Evolutionary conservation across 2,329 filamentous ascomycete genomes (phyloP).

Genomic region (Colletotrichum spinosum): DNA sequence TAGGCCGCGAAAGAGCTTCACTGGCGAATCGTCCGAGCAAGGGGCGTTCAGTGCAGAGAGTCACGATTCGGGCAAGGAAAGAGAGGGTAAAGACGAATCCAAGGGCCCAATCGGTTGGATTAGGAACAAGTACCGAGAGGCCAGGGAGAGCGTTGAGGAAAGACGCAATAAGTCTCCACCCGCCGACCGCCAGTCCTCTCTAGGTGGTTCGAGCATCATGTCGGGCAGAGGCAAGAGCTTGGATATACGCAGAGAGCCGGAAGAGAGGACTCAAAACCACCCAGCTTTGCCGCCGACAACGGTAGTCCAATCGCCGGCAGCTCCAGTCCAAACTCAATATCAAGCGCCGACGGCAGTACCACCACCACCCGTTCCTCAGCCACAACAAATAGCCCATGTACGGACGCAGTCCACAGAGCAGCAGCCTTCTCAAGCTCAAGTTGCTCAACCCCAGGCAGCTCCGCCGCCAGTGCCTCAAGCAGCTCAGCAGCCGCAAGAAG

Average conservation of each 20-base stretch:
- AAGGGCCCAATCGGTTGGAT: conserved; percentile 69
- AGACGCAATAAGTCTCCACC: conserved; percentile 69
- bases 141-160: conserved; percentile 67
- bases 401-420: neutral
- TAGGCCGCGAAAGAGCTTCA: conserved; percentile 61
- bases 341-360: too few relatives aligned
- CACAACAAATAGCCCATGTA: neutral
- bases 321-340: neutral
- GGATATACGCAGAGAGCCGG: conserved; percentile 53
- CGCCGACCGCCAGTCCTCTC: conserved; percentile 48
- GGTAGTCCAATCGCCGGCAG: conserved; percentile 2
- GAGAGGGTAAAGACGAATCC: conserved; percentile 59
- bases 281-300: conserved; percentile 11
- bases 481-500: neutral
- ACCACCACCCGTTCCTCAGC: neutral
- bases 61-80: conserved; percentile 49
- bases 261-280: conserved; percentile 39
- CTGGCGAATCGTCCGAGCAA: conserved; percentile 63
- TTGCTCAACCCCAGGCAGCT: neutral
- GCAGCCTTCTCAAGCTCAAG: neutral
- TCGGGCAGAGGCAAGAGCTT: conserved; percentile 52
- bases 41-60: conserved; percentile 52
- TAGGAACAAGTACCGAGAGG: conserved; percentile 69
- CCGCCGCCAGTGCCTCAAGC: neutral
- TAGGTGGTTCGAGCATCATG: conserved; percentile 43